Evolutionary conservation across 768 basidiomycete genomes (phyloP), one percentile per base, ranked within the genome.

Genomic region (Amanita phalloides): DNA sequence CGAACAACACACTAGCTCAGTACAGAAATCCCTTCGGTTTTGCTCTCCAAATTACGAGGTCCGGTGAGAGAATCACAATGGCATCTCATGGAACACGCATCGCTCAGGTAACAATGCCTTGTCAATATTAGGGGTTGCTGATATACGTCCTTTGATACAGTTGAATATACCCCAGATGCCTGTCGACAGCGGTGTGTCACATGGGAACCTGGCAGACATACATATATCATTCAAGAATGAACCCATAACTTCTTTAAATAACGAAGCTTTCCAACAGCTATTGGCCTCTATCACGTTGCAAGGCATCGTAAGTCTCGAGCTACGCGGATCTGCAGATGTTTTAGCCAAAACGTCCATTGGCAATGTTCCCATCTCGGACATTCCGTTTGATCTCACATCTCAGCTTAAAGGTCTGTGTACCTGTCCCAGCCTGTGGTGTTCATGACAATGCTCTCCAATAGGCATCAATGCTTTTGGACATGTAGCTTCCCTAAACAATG

Each of bases 21-120:
- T 84, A 83, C 62, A 77, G 76, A 63, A 88, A 86, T 64, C 85
- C 86, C 1, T 87, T 87, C 61, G 85, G 85, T 3, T 88, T 88
- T 66, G 77, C 80, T 9, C 61, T 87, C 49, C 82, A 86, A 58
- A 81, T 84, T 21, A 62, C 79, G 9, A 70, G 76, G 55, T 68
- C 78, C 2, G 71, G 73, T 0, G 71, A 85, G 58, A 72, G 74
- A 21, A 75, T 87, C 55, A 69, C 70, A 44, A 63, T 88, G 43
- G 68, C 65, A 14, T 65, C 65, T 4, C 67, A 68, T 20, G 79
- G 81, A 4, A 61, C 68, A 25, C 66, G 79, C 52, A 70, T 77
- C 35, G 82, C 82, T 26, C 64, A 73, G 63, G 81, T 84, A 61
- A 51, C 70, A 53, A 11, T 30, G 11, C 6, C 5, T 14, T 32